Percentiles rank a stretch among this genome's conserved stretches.
phyloP scores from a whole-genome alignment of 768 basidiomycete species.

The Kwoniella sp. region DNA sequence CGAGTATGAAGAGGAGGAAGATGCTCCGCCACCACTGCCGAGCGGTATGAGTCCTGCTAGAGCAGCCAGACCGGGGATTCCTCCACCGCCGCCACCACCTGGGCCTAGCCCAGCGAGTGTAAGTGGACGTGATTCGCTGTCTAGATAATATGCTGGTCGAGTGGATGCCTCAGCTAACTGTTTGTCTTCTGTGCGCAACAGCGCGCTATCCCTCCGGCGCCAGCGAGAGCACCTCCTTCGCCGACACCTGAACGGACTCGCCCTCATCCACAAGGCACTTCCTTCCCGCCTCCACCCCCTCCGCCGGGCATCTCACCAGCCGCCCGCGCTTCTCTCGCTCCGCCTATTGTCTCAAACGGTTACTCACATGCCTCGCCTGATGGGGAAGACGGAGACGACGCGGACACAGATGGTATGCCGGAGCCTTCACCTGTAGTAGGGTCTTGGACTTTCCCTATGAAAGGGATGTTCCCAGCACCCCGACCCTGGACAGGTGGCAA shows the following conservation, averaged over 20 bases:
- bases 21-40: constrained; percentile 44
- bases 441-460: constrained; percentile 54
- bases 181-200: constrained; percentile 1
- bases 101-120: constrained; percentile 26
- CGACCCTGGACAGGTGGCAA: constrained; percentile 41
- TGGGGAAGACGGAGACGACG: constrained; percentile 10
- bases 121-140: constrained; percentile 7
- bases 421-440: constrained; percentile 54
- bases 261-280: constrained; percentile 40
- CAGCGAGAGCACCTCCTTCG: constrained; percentile 21
- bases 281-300: constrained; percentile 47
- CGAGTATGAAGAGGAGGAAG: constrained; percentile 31
- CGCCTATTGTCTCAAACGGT: constrained; percentile 30
- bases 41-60: constrained; percentile 49
- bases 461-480: constrained; percentile 55
- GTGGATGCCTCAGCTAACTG: neutral
- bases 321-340: constrained; percentile 29
- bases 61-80: constrained; percentile 21
- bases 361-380: constrained; percentile 2
- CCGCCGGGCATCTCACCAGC: constrained; percentile 33
- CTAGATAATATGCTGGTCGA: neutral
- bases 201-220: constrained; percentile 26
- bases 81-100: constrained; percentile 30
- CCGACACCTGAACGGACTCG: constrained; percentile 31
- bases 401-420: constrained; percentile 26